phyloP scores from a whole-genome alignment of 2,329 filamentous ascomycete genomes.

The Zelopaecilomyces penicillatus region DNA sequence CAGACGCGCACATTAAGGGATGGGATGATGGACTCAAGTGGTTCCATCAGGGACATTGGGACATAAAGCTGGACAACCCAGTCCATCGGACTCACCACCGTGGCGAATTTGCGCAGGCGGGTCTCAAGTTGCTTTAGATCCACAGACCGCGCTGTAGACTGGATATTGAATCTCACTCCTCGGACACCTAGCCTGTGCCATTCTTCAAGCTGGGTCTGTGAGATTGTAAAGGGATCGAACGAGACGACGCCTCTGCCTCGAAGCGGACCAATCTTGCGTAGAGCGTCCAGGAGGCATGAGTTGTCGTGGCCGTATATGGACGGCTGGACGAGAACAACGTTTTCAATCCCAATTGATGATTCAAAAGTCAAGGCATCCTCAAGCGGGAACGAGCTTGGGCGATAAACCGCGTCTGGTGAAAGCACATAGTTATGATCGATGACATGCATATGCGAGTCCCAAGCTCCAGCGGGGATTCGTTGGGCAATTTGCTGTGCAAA shows the following conservation, averaged over 20 bases:
- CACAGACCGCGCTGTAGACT: constrained; percentile 39
- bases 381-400: constrained; percentile 30
- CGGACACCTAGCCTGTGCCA: constrained; percentile 53
- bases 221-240: constrained; percentile 39
- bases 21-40: constrained; percentile 41
- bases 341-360: constrained; percentile 37
- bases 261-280: constrained; percentile 38
- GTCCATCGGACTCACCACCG: constrained; percentile 37
- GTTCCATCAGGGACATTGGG: constrained; percentile 38
- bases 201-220: constrained; percentile 28
- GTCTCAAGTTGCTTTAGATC: constrained; percentile 30
- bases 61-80: constrained; percentile 55
- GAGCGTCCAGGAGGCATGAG: constrained; percentile 46
- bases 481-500: no score
- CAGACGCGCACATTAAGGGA: constrained; percentile 43
- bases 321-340: constrained; percentile 52
- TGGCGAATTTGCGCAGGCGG: constrained; percentile 38
- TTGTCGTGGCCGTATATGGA: constrained; percentile 56
- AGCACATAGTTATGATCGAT: no score
- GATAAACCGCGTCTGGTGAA: constrained; percentile 36
- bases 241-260: constrained; percentile 47
- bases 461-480: no score
- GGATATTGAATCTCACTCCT: constrained; percentile 51
- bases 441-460: no score
- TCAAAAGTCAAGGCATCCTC: no score